Conservation (phyloP, 371 early-diverging fungal genomes). For the Phascolomyces articulosus region DNA sequence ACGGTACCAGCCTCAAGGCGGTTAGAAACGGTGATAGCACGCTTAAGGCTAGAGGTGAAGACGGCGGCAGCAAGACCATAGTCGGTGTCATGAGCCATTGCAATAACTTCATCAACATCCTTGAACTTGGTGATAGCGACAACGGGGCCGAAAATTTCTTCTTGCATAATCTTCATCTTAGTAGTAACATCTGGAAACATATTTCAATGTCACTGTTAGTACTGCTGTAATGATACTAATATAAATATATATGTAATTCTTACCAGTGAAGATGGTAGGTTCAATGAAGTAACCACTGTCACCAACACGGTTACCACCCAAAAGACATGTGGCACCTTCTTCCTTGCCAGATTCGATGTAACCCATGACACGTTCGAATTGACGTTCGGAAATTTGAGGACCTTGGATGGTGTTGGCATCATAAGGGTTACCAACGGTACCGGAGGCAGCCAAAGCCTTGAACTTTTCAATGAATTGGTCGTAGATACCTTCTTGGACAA, state of each 20-base stretch:
- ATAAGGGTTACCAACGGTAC: conserved; percentile 65
- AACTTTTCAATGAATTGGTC: conserved; percentile 73
- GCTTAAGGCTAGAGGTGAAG: conserved; percentile 72
- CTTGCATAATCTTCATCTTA: conserved; percentile 65
- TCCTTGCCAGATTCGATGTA: conserved; percentile 55
- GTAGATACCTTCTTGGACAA: conserved; percentile 77
- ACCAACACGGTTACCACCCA: conserved; percentile 54
- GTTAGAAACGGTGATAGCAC: conserved; percentile 70
- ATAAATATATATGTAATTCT: background rate
- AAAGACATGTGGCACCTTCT: conserved; percentile 50
- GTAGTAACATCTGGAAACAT: conserved; percentile 26
- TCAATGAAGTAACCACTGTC: conserved; percentile 56
- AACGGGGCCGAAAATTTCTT: conserved; percentile 89
- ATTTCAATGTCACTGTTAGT: background rate
- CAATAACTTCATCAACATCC: conserved; percentile 71
- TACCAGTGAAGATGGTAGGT: conserved; percentile 49
- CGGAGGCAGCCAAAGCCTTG: conserved; percentile 57
- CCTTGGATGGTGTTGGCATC: conserved; percentile 68
- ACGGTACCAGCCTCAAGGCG: conserved; percentile 29
- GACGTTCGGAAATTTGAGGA: conserved; percentile 75
- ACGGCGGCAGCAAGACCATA: conserved; percentile 88
- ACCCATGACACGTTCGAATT: conserved; percentile 72
- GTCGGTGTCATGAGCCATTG: conserved; percentile 69
- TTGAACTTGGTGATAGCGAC: conserved; percentile 73
- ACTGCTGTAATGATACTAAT: background rate